Percentiles rank a stretch among this genome's conserved stretches.
These are phyloP conservation scores for Solanum appendiculatum DNA, from an alignment of 257 asterid genomes.

Conservation along the genomic window DNA sequence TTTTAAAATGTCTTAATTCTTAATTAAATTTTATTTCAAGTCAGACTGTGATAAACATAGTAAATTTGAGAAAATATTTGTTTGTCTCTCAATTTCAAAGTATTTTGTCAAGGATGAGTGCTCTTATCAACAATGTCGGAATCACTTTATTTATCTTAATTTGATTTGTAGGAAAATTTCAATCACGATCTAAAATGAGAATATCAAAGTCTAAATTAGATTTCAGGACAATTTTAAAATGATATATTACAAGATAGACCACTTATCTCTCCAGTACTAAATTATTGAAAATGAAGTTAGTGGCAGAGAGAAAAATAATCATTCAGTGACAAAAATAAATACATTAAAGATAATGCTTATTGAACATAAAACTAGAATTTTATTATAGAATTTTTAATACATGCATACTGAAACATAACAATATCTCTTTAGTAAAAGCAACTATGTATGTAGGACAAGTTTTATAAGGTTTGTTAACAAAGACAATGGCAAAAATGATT, in stretches of 20 bases:
- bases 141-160: background rate
- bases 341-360: background rate
- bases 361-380: too few relatives aligned
- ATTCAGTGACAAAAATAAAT: too few relatives aligned
- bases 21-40: background rate
- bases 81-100: background rate
- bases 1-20: background rate
- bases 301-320: background rate
- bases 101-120: background rate
- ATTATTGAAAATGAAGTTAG: background rate
- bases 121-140: background rate
- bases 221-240: background rate
- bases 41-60: background rate
- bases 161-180: too few relatives aligned
- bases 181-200: too few relatives aligned
- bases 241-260: background rate
- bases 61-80: too few relatives aligned
- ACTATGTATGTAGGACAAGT: background rate
- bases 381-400: background rate
- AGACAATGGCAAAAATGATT: conserved; percentile 2
- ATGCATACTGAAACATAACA: background rate
- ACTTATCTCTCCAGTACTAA: background rate
- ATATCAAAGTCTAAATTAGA: background rate
- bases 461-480: background rate
- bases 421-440: background rate